A percentile compares a stretch with the other conserved stretches of the same genome.
Conservation (phyloP, 345 rosid genomes). For the Arabidopsis suecica region DNA sequence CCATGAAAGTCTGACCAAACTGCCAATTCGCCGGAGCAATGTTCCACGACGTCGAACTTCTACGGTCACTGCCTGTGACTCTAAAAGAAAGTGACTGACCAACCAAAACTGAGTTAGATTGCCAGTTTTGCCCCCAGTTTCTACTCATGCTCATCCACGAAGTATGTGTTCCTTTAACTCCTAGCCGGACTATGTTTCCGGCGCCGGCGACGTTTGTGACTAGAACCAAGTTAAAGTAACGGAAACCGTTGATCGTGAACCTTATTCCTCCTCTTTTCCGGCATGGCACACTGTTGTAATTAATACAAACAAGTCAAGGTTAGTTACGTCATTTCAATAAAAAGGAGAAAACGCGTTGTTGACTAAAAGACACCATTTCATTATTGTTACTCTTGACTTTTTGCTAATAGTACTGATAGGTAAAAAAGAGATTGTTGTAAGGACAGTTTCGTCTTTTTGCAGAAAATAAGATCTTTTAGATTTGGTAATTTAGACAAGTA, state of each 20-base stretch:
- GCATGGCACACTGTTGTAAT: slow-evolving; percentile 63
- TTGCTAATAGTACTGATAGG: not conserved
- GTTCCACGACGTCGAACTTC: slow-evolving; percentile 75
- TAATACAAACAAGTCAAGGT: not conserved
- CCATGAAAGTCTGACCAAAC: slow-evolving; percentile 76
- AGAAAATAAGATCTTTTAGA: slow-evolving; percentile 30
- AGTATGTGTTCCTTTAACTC: slow-evolving; percentile 61
- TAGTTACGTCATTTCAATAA: slow-evolving; percentile 5
- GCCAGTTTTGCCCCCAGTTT: slow-evolving; percentile 83
- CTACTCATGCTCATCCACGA: slow-evolving; percentile 68
- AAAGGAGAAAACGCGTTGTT: slow-evolving; percentile 43
- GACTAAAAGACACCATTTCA: slow-evolving; percentile 12
- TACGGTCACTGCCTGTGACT: slow-evolving; percentile 68
- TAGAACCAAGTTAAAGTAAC: slow-evolving; percentile 70
- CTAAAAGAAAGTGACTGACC: slow-evolving; percentile 69
- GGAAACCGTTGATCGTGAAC: slow-evolving; percentile 69
- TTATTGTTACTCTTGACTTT: slow-evolving; percentile 31
- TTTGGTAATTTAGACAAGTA: slow-evolving; percentile 29
- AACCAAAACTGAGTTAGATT: slow-evolving; percentile 57
- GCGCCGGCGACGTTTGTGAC: slow-evolving; percentile 70
- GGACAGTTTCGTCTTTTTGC: slow-evolving; percentile 38
- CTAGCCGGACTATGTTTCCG: slow-evolving; percentile 53
- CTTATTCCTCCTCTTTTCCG: slow-evolving; percentile 66
- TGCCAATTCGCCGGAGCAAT: slow-evolving; percentile 69
- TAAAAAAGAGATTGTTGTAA: slow-evolving; percentile 30